A percentile compares a stretch with the other conserved stretches of the same genome.
These are phyloP conservation scores for Serendipita sp. DNA, from an alignment of 768 basidiomycete species.

Conservation along the genomic window DNA sequence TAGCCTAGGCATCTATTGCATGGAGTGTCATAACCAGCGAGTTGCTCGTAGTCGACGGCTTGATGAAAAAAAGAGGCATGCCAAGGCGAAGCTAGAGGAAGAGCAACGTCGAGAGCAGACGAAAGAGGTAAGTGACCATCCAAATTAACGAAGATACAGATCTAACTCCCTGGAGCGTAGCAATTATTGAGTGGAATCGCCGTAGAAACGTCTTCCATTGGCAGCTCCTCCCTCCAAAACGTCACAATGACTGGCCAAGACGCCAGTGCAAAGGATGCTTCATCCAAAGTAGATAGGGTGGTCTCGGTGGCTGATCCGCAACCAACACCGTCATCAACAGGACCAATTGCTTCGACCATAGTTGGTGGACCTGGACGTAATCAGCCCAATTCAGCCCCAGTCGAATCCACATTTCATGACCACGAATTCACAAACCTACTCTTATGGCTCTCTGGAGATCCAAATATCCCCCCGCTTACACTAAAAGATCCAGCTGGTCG, in stretches of 20 bases:
- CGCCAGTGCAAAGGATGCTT: not conserved
- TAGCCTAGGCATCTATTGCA: slow-evolving; percentile 95
- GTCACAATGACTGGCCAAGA: not conserved
- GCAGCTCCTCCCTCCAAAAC: too few relatives aligned
- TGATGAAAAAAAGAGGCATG: slow-evolving; percentile 65
- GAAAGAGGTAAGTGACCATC: not conserved
- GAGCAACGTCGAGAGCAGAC: slow-evolving; percentile 14
- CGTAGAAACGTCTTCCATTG: not conserved
- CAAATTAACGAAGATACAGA: not conserved
- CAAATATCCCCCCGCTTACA: not conserved
- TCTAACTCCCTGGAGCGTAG: not conserved
- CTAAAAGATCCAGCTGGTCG: not conserved
- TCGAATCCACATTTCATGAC: not conserved
- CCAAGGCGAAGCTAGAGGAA: slow-evolving; percentile 15
- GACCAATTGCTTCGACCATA: too few relatives aligned
- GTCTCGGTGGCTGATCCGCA: too few relatives aligned
- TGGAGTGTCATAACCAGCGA: slow-evolving; percentile 95
- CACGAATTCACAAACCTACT: not conserved
- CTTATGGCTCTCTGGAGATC: not conserved
- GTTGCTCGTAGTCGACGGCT: slow-evolving; percentile 85
- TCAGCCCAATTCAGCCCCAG: too few relatives aligned
- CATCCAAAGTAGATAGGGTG: too few relatives aligned
- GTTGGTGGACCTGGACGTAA: too few relatives aligned
- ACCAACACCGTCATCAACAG: too few relatives aligned
- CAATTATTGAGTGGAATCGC: not conserved